phyloP scores from a whole-genome alignment of 1,284 basidiomycete species.

The Trichosporon coremiiforme region DNA sequence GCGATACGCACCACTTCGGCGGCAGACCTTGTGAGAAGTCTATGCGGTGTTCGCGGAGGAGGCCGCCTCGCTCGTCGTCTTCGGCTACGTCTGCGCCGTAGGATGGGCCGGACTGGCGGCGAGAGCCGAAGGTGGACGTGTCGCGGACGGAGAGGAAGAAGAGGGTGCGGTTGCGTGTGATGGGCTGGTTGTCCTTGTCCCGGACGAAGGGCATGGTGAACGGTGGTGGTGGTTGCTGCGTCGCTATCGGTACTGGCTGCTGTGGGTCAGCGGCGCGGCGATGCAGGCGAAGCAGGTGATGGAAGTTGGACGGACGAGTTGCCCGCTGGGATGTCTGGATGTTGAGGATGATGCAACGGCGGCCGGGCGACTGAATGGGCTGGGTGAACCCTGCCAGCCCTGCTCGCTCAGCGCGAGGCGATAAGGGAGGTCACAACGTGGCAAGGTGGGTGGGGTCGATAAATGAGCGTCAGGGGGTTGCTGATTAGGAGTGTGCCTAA shows the following conservation, averaged over 20 bases:
- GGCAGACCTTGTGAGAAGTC: slow-evolving; percentile 63
- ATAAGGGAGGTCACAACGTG: background rate
- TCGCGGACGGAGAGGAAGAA: slow-evolving; percentile 95
- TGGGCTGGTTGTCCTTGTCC: slow-evolving; percentile 23
- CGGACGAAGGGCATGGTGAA: slow-evolving; percentile 10
- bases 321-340: background rate
- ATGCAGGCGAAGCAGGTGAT: background rate
- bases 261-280: background rate
- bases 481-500: background rate
- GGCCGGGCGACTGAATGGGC: background rate
- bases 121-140: slow-evolving; percentile 62
- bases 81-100: slow-evolving; percentile 55
- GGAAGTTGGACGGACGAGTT: background rate
- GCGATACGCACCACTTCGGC: slow-evolving; percentile 66
- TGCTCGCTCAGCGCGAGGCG: background rate
- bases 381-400: background rate
- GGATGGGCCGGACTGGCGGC: slow-evolving; percentile 42
- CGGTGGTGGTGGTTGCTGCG: background rate
- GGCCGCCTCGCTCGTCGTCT: slow-evolving; percentile 69
- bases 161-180: slow-evolving; percentile 83
- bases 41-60: slow-evolving; percentile 64
- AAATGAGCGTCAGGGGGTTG: background rate
- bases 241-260: background rate
- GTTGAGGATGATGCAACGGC: slow-evolving; percentile 15
- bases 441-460: slow-evolving; percentile 17